phyloP scores from a whole-genome alignment of 768 basidiomycete species.

The Hebeloma cylindrosporum region DNA sequence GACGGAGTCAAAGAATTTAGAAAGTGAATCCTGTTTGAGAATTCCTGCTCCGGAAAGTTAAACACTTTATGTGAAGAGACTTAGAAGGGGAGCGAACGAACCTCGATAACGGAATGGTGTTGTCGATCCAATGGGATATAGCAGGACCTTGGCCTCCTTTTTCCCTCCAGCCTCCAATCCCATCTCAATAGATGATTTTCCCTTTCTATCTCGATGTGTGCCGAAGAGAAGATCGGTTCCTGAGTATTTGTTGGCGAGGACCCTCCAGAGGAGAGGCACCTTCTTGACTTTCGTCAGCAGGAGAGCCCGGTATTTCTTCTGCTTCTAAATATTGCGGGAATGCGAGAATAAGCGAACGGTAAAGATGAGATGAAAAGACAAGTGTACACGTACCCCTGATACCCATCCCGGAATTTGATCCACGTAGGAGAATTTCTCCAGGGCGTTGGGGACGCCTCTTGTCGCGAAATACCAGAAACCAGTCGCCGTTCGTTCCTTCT shows the following conservation, averaged over 20 bases:
- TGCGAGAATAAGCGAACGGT: not conserved
- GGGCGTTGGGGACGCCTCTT: slow-evolving; percentile 68
- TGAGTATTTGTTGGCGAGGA: slow-evolving; percentile 70
- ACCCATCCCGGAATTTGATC: slow-evolving; percentile 69
- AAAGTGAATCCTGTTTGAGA: slow-evolving; percentile 72
- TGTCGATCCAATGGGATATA: slow-evolving; percentile 64
- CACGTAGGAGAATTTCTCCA: slow-evolving; percentile 56
- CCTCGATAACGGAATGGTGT: slow-evolving; percentile 68
- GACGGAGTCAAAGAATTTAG: slow-evolving; percentile 70
- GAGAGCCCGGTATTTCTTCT: slow-evolving; percentile 54
- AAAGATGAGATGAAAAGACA: not conserved
- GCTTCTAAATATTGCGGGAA: slow-evolving; percentile 19
- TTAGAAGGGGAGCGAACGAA: slow-evolving; percentile 23
- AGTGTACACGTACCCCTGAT: slow-evolving; percentile 52
- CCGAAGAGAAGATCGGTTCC: slow-evolving; percentile 59
- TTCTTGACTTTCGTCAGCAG: slow-evolving; percentile 75
- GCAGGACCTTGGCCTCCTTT: slow-evolving; percentile 64
- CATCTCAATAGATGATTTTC: slow-evolving; percentile 53
- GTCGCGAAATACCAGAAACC: slow-evolving; percentile 77
- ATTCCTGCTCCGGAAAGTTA: slow-evolving; percentile 50
- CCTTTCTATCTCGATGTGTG: slow-evolving; percentile 65
- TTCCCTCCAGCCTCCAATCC: slow-evolving; percentile 56
- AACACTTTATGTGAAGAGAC: not conserved
- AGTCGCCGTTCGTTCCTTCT: slow-evolving; percentile 69
- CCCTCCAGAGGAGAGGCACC: slow-evolving; percentile 78